Base-by-base conservation (phyloP, 306 rosid genomes). In the Prunus mira region DNA sequence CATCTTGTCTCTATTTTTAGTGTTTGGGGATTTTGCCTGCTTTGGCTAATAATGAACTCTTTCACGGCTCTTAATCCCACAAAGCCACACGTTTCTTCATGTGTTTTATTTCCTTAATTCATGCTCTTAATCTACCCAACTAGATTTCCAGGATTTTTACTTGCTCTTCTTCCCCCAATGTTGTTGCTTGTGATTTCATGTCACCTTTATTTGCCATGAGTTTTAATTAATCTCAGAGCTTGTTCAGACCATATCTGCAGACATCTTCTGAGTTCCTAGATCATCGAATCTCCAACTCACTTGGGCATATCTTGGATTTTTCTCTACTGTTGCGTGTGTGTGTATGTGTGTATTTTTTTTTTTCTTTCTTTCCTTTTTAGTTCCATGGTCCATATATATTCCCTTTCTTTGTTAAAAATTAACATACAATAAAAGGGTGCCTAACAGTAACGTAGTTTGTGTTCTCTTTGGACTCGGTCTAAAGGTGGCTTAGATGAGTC, bases 151-250 rank as follows among this genome's bases (percentile, higher is more conserved):
- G 65, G 25, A 57, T 4, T 49, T 12, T 38, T n/a, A 30, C 46
- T 58, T 62, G 41, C 66, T 45, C 61, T 51, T 71, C 49, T 17
- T 56, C 61, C 47, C 51, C 51, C 27, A 34, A 41, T 52, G 82
- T 55, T 69, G 81, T 66, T 68, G 70, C 65, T 64, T 69, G 84
- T 84, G 80, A 84, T 86, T 77, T 86, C 85, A 83, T 78, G 86
- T 86, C 83, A 74, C 52, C 45, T 70, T 49, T 25, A 57, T 57
- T 11, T 57, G 28, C 64, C 52, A 20, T 15, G 72, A 24, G 79
- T 54, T 32, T 68, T 27, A 22, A 54, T 57, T 20, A 57, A 12
- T 70, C 81, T 63, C 71, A 25, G 66, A 76, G 52, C 63, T 7
- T 14, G 19, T 6, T 49, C 73, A 20, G 19, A 62, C 71, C 77